Base-by-base conservation (phyloP, 208 protist species). In the Tritrichomonas musculus region DNA sequence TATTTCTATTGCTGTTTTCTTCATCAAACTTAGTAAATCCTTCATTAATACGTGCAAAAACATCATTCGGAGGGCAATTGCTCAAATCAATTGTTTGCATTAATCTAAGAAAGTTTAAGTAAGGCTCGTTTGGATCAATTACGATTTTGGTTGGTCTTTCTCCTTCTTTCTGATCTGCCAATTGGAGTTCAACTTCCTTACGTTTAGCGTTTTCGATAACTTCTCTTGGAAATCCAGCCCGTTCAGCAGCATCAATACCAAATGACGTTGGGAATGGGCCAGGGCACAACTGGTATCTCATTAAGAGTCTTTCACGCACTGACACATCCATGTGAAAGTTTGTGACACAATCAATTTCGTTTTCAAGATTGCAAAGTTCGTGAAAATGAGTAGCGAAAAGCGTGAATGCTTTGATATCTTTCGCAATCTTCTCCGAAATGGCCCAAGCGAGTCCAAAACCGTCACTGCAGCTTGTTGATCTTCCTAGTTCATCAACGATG, bases 371-470 rank as follows among this genome's bases (percentile, higher is more conserved):
- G 25, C 98, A 99, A 44, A 99, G 96, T 96, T 99, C 99, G 95
- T 99, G 99, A 95, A 99, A 99, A 96, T 99, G 99, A 25, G 98
- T 99, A 27, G 99, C 99, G 95, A 99, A 99, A 80, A 99, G 95
- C 64, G 97, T 94, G 36, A 69, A 94, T 25, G 82, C 57, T n/a
- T 44, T 60, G 33, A 92, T 93, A 25, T 73, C 64, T 47, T 80
- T 95, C 0, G 94, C 93, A 64, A 96, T 93, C 60, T 95, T 93
- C 95, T 99, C 96, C 0, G 98, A 97, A 92, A 99, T 99, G 17
- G 98, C 97, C 97, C 97, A 99, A 1, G 99, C 99, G 0, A 99
- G 95, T 8, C 98, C 99, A 94, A 99, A 99, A 30, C 99, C 98
- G 95, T 99, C 99, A 96, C 99, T 99, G 0, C 98, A 99, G 0